Evolutionary conservation across 306 rosid genomes (phyloP), one percentile per base, ranked within the genome.

Genomic region (Rubus idaeus): DNA sequence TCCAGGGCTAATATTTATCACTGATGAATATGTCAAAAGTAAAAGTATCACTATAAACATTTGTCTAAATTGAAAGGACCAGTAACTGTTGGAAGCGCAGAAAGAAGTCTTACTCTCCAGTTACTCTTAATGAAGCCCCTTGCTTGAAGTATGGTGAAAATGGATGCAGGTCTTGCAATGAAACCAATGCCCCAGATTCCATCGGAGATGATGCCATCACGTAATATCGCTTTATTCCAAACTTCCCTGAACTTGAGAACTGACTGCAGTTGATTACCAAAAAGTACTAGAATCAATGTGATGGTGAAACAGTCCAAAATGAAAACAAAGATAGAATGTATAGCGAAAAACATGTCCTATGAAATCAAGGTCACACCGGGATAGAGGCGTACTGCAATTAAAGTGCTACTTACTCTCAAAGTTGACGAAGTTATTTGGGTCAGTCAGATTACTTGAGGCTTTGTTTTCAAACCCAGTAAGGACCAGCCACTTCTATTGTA

Each of bases 111-210:
- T 87, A 95, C 97, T 84, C 92, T 86, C 89, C 96, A 53, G 82
- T 88, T 74, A 95, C 75, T 88, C 97, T 78, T 62, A 92, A 77
- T 0, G 97, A 90, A 74, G 96, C 86, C 61, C 97, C 96, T 80
- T 90, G 87, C 90, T 83, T 83, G 89, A 87, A 92, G 85, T 85
- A 83, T 3, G 91, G 84, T 47, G 97, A 92, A 45, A 91, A 88
- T 44, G 87, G 91, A 21, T 73, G 79, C 16, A 95, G 51, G 4
- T 83, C 87, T 76, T 83, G 65, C 21, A 87, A 62, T 58, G 78
- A 50, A 77, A 87, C 90, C 80, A 88, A 82, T 13, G 80, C 89
- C 68, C 99, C 97, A 7, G 89, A 89, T 83, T 87, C 87, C 70
- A 83, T 70, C 17, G 77, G 87, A 58, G 80, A 71, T 14, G 83